These are phyloP conservation scores for Apiospora saccharicola DNA, from an alignment of 2,329 filamentous ascomycete genomes.

Conservation along the genomic window DNA sequence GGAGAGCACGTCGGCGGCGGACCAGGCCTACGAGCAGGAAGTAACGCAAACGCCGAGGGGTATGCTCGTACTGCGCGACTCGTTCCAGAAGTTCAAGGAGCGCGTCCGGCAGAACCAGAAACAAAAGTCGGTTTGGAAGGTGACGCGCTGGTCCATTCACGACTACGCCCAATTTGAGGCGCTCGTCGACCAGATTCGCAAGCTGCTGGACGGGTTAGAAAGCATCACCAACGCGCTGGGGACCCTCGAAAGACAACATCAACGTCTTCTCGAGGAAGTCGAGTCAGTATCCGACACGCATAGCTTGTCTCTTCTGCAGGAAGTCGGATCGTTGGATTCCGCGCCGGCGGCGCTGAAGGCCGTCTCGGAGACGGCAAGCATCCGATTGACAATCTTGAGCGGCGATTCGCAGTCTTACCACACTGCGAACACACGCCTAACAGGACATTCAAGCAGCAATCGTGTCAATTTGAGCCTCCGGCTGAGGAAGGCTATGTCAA, in stretches of 20 bases:
- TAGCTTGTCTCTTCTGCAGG: slow-evolving; percentile 3
- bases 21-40: not conserved
- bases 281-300: not conserved
- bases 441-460: not conserved
- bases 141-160: slow-evolving; percentile 35
- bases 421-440: not conserved
- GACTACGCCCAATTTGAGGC: slow-evolving; percentile 33
- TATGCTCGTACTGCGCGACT: slow-evolving; percentile 31
- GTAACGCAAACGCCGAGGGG: slow-evolving; percentile 26
- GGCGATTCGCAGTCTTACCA: not conserved
- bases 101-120: slow-evolving; percentile 33
- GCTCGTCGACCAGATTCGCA: slow-evolving; percentile 30
- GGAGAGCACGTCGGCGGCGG: not conserved
- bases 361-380: not conserved
- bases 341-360: not conserved
- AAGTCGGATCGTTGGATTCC: not conserved
- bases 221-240: slow-evolving; percentile 6
- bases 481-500: not conserved
- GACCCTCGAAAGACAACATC: not conserved
- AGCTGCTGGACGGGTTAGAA: slow-evolving; percentile 32
- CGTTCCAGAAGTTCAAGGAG: slow-evolving; percentile 33
- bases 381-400: not conserved
- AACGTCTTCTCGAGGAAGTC: not conserved
- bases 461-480: accelerated
- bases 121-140: slow-evolving; percentile 31